Percentiles rank a stretch among this genome's conserved stretches.
These are phyloP conservation scores for Colletotrichum noveboracense DNA, from an alignment of 2,329 filamentous ascomycete genomes.

Conservation along the genomic window DNA sequence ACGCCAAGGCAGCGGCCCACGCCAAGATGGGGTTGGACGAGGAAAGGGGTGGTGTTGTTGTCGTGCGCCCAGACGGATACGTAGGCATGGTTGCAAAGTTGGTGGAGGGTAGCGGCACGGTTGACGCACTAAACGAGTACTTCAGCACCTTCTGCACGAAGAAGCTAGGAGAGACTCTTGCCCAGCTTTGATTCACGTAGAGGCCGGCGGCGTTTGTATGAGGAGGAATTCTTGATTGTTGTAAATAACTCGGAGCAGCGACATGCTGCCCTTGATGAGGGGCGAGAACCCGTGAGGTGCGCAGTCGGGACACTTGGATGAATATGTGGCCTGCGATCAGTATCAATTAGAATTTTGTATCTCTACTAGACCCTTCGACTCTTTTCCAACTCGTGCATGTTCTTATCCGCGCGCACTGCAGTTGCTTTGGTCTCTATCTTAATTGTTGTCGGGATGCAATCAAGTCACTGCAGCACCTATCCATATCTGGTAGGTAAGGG, in stretches of 20 bases:
- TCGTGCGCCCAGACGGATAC: slow-evolving; percentile 88
- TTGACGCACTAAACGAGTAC: slow-evolving; percentile 83
- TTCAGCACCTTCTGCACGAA: slow-evolving; percentile 77
- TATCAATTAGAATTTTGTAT: neutral
- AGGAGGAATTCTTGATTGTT: neutral
- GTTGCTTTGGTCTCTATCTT: neutral
- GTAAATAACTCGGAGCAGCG: neutral
- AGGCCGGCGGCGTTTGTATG: neutral
- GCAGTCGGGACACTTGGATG: neutral
- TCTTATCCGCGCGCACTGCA: neutral
- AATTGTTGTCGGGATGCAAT: neutral
- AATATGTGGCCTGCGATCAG: neutral
- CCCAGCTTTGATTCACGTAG: slow-evolving; percentile 39
- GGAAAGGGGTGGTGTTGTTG: slow-evolving; percentile 77
- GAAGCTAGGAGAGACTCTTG: slow-evolving; percentile 46
- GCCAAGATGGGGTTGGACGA: slow-evolving; percentile 84
- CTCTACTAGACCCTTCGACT: neutral
- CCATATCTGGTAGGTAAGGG: neutral
- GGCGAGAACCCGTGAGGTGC: neutral
- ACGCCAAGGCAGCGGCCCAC: slow-evolving; percentile 77
- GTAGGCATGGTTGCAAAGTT: slow-evolving; percentile 78
- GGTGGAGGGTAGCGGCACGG: slow-evolving; percentile 77
- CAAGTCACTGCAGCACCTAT: neutral
- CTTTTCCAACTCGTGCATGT: neutral
- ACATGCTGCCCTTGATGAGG: neutral